Percentiles rank a stretch among this genome's conserved stretches.
These are phyloP conservation scores for Apostasia ramifera DNA, from an alignment of 106 monocot species.

Conservation along the genomic window DNA sequence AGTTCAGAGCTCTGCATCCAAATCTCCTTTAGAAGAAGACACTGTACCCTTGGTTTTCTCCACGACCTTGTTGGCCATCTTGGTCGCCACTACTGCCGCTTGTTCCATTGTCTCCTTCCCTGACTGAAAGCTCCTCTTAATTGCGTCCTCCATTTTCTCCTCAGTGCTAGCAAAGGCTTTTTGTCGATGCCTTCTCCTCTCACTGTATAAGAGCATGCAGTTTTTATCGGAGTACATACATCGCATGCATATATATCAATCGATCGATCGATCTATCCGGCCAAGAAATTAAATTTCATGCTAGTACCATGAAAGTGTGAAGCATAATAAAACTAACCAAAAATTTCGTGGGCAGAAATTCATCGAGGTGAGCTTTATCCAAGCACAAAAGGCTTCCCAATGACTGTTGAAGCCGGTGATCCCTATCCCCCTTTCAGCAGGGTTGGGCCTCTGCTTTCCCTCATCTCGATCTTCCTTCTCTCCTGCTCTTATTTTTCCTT, in stretches of 20 bases:
- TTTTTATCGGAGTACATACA: too few species aligned
- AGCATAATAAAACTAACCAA: constrained; percentile 1
- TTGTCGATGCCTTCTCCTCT: background rate
- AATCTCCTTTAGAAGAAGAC: background rate
- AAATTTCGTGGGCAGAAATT: constrained; percentile 32
- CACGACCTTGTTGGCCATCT: background rate
- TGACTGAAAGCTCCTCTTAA: constrained; percentile 3
- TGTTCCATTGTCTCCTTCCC: background rate
- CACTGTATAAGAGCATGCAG: background rate
- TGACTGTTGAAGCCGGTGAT: constrained; percentile 30
- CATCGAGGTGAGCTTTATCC: constrained; percentile 42
- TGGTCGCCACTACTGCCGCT: background rate
- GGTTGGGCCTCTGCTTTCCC: constrained; percentile 7
- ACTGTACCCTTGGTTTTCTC: background rate
- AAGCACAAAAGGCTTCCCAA: constrained; percentile 28
- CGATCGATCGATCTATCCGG: too few species aligned
- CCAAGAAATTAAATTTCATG: background rate
- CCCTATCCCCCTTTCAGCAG: constrained; percentile 48
- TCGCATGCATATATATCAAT: too few species aligned
- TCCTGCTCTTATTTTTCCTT: background rate
- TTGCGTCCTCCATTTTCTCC: constrained; percentile 3
- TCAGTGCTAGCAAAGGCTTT: background rate
- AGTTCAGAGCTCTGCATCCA: constrained; percentile 3
- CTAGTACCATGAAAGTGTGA: too few species aligned
- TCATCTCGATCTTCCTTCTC: background rate